phyloP scores from a whole-genome alignment of 2,329 filamentous ascomycete genomes.

The Ceratocystiopsis sp. region DNA sequence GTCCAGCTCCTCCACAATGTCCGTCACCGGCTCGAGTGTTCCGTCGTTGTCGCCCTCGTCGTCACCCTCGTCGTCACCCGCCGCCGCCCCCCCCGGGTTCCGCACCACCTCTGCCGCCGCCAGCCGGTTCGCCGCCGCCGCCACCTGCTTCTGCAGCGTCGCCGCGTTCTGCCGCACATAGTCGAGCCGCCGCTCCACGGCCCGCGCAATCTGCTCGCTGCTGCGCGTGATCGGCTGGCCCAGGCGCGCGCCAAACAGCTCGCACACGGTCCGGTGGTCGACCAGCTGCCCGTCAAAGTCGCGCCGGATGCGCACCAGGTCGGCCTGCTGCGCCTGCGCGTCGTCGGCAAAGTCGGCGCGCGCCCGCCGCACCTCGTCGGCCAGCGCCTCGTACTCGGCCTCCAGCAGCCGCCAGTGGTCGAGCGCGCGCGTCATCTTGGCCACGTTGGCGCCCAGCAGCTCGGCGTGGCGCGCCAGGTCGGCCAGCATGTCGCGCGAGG shows the following conservation, averaged over 20 bases:
- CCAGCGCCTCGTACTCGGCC: constrained; percentile 77
- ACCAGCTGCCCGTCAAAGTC: constrained; percentile 47
- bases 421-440: constrained; percentile 56
- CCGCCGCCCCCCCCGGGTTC: neutral
- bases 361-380: constrained; percentile 47
- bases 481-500: constrained; percentile 34
- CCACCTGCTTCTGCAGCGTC: constrained; percentile 56
- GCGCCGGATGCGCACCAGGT: constrained; percentile 39
- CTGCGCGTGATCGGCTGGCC: constrained; percentile 24
- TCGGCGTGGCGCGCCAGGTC: constrained; percentile 60
- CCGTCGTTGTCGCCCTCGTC: constrained; percentile 35
- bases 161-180: constrained; percentile 74
- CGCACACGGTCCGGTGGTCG: constrained; percentile 36
- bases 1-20: constrained; percentile 85
- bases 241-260: constrained; percentile 24
- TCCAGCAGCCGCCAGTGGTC: constrained; percentile 85
- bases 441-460: constrained; percentile 59
- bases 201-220: constrained; percentile 44
- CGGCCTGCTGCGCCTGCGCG: constrained; percentile 19
- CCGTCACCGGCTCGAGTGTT: constrained; percentile 61
- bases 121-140: constrained; percentile 51
- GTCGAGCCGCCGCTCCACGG: constrained; percentile 63
- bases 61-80: constrained; percentile 26
- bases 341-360: constrained; percentile 21
- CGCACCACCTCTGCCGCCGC: constrained; percentile 41